A percentile compares a stretch with the other conserved stretches of the same genome.
Evolutionary conservation across 805 yeast species (phyloP).

Genomic region (Hyphopichia homilentoma): DNA sequence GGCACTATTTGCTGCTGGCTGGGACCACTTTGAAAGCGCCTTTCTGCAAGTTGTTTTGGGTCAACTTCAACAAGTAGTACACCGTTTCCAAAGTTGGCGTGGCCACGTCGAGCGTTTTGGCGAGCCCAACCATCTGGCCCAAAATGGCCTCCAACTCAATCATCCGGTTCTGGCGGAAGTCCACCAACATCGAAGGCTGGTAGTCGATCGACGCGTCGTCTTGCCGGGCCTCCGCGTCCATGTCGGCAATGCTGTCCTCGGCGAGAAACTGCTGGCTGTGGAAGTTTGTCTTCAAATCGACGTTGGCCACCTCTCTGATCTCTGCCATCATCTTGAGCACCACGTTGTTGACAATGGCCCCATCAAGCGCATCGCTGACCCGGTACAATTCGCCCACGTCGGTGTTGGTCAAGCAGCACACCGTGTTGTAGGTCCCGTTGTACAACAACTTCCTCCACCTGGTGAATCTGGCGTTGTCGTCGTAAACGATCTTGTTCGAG

Average conservation of each 20-base stretch:
- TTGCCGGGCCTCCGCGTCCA: conserved; percentile 14
- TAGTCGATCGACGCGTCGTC: conserved; percentile 15
- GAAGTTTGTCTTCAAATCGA: no score
- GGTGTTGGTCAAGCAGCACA: conserved; percentile 23
- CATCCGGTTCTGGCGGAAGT: conserved; percentile 16
- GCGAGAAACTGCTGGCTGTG: conserved; percentile 18
- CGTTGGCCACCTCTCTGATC: conserved; percentile 18
- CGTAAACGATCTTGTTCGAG: conserved; percentile 36
- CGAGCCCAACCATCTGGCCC: conserved; percentile 19
- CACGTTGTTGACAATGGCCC: conserved; percentile 14
- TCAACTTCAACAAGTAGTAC: conserved; percentile 17
- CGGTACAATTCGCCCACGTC: conserved; percentile 27
- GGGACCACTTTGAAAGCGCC: no score
- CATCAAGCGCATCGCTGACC: no score
- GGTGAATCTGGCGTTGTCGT: conserved; percentile 41
- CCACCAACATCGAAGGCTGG: conserved; percentile 24
- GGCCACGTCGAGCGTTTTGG: conserved; percentile 13
- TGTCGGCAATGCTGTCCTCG: conserved; percentile 14
- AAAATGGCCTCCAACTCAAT: conserved; percentile 19
- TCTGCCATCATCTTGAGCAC: conserved; percentile 18
- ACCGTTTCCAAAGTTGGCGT: conserved; percentile 20
- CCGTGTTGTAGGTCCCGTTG: conserved; percentile 21
- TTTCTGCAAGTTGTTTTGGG: conserved; percentile 16
- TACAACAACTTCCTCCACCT: conserved; percentile 23
- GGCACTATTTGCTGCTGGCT: no score